Conservation (phyloP, 225 moss, liverwort and hornwort species). For the Lunularia cruciata region DNA sequence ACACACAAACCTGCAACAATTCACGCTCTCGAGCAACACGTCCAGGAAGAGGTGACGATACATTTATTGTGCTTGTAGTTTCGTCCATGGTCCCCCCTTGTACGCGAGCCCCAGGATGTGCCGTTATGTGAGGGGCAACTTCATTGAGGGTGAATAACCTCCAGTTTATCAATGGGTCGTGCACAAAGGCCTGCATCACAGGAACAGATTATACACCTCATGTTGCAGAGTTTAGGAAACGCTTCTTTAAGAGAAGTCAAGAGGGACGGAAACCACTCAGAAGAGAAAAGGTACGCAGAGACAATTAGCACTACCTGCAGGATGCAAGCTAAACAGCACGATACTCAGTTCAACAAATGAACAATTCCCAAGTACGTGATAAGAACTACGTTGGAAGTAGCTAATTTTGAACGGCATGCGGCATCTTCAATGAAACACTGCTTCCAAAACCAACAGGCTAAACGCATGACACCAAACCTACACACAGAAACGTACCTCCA, state of each 20-base stretch:
- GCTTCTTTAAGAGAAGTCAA: too few species aligned
- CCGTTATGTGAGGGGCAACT: conserved; percentile 54
- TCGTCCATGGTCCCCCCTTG: conserved; percentile 72
- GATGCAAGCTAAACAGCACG: too few species aligned
- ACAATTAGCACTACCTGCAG: too few species aligned
- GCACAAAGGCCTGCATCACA: conserved; percentile 74
- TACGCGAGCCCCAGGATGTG: conserved; percentile 43
- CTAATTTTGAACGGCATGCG: too few species aligned
- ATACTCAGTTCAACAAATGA: too few species aligned
- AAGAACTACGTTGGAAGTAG: too few species aligned
- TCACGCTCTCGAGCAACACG: conserved; percentile 80
- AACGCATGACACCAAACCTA: background rate
- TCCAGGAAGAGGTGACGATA: conserved; percentile 75
- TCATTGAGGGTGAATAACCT: conserved; percentile 83
- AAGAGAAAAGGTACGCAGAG: too few species aligned
- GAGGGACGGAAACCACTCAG: too few species aligned
- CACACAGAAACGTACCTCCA: conserved; percentile 47
- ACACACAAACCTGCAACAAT: conserved; percentile 67
- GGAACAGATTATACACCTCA: background rate
- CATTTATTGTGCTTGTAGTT: conserved; percentile 49
- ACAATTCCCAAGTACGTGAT: too few species aligned
- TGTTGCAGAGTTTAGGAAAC: too few species aligned
- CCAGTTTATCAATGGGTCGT: conserved; percentile 98
- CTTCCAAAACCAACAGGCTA: background rate
- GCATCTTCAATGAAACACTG: too few species aligned